Percentiles rank a stretch among this genome's conserved stretches.
Conservation (phyloP, 805 yeast genomes). For the Kuraishia molischiana region DNA sequence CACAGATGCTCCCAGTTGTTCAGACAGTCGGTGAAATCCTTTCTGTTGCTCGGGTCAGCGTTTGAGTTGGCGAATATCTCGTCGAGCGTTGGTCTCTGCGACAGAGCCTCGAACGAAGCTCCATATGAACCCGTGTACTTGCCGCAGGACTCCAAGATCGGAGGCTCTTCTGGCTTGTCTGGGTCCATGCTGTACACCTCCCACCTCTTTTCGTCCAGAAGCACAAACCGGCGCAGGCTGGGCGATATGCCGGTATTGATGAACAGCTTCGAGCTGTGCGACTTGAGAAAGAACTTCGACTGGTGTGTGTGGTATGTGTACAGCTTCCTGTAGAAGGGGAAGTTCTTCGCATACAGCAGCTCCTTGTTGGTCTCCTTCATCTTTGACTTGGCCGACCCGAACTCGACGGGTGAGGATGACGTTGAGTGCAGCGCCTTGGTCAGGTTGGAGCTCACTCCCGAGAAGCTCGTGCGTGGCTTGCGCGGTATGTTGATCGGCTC, state of each 20-base stretch:
- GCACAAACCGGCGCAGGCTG: conserved; percentile 52
- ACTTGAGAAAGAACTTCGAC: conserved; percentile 34
- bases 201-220: conserved; percentile 64
- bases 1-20: conserved; percentile 49
- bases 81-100: conserved; percentile 9
- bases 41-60: conserved; percentile 10
- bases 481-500: conserved; percentile 5
- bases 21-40: conserved; percentile 23
- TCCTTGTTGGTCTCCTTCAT: conserved; percentile 33
- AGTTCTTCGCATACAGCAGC: conserved; percentile 62
- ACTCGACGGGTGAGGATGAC: conserved; percentile 2
- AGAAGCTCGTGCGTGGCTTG: conserved; percentile 1
- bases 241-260: conserved; percentile 54
- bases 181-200: conserved; percentile 52
- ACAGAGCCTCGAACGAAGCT: conserved; percentile 25
- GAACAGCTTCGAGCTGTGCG: conserved; percentile 29
- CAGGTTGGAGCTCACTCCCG: conserved; percentile 1
- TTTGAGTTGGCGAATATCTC: conserved; percentile 19
- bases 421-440: conserved; percentile 5
- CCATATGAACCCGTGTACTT: conserved; percentile 64
- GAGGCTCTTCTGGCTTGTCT: conserved; percentile 33
- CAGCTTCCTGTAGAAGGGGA: conserved; percentile 69
- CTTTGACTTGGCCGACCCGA: neutral
- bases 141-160: conserved; percentile 58
- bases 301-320: conserved; percentile 42